These are phyloP conservation scores for Amanita pallidorosea DNA, from an alignment of 768 basidiomycete species.

Conservation along the genomic window DNA sequence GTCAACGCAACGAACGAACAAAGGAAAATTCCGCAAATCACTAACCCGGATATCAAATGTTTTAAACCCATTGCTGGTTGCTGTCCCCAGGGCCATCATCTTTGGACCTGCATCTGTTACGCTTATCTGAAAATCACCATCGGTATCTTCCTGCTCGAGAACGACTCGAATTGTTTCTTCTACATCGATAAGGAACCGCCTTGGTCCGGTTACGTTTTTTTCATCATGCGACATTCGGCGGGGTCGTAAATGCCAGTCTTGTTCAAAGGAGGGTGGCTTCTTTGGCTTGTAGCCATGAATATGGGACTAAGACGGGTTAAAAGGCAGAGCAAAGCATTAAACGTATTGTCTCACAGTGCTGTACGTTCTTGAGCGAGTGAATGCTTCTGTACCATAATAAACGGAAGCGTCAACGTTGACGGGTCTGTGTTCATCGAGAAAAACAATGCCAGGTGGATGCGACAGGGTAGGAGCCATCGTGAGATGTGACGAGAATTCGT, in stretches of 20 bases:
- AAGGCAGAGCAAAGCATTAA: not conserved
- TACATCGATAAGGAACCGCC: slow-evolving; percentile 93
- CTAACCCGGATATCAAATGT: slow-evolving; percentile 88
- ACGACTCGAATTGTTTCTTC: slow-evolving; percentile 96
- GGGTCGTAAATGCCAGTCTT: slow-evolving; percentile 62
- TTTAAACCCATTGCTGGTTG: slow-evolving; percentile 96
- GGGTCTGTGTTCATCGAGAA: slow-evolving; percentile 41
- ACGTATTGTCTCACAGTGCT: slow-evolving; percentile 51
- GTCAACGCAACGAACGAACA: not conserved
- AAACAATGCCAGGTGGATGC: slow-evolving; percentile 55
- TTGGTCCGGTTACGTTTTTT: slow-evolving; percentile 65
- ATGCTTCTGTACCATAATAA: slow-evolving; percentile 77
- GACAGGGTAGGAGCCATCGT: slow-evolving; percentile 50
- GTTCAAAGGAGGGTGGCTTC: slow-evolving; percentile 60
- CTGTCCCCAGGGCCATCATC: slow-evolving; percentile 91
- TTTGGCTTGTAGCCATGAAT: slow-evolving; percentile 66
- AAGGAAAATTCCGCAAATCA: slow-evolving; percentile 4
- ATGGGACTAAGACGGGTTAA: slow-evolving; percentile 39
- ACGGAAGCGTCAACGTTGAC: slow-evolving; percentile 62
- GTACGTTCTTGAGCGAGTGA: slow-evolving; percentile 79
- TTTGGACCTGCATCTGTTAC: slow-evolving; percentile 96
- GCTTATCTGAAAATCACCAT: slow-evolving; percentile 93
- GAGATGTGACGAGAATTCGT: not conserved
- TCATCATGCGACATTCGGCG: slow-evolving; percentile 91
- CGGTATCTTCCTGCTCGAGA: slow-evolving; percentile 96